Evolutionary conservation across 2,329 filamentous ascomycete genomes (phyloP), one percentile per base, ranked within the genome.

Genomic region (Ophiognomonia clavigignenti-juglandacearum): DNA sequence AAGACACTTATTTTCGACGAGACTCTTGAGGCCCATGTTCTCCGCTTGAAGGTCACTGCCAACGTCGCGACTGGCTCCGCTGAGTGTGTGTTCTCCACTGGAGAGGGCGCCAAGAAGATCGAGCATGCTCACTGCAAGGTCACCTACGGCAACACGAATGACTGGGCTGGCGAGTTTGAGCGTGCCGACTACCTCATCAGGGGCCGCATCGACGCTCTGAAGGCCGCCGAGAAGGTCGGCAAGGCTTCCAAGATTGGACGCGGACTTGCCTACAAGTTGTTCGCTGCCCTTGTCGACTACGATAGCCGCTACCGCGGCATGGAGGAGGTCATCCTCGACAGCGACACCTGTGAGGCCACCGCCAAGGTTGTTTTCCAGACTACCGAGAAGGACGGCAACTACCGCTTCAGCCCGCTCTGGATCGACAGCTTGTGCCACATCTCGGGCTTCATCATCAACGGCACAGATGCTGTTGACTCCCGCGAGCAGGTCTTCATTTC

Each of bases 191-290:
- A 90, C 60, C 72, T 89, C 29, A 80, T 92, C 60, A 78, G 81
- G 57, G 74, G 72, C 19, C 78, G 82, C 47, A 74, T 85, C 45
- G 71, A 82, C 18, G 65, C 71, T 22, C 73, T 85, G 3, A 68
- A 74, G 55, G 68, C 78, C 52, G 83, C 80, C 50, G 83, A 85
- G 46, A 68, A 78, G 56, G 74, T 71, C 27, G 85, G 85, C 32
- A 75, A 78, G 47, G 84, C 85, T 23, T 85, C 86, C 61, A 85
- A 86, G 66, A 78, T 90, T 52, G 78, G 85, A 41, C 81, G 85
- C 22, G 85, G 85, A 27, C 79, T 90, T 69, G 83, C 85, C 13
- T 93, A 93, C 75, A 91, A 90, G 67, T 75, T 80, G 1, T 80
- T 80, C 56, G 57, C 63, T 10, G 72, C 75, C 35, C 64, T 82